Conservation (phyloP, 129 eudicot genomes). For the Gnaphalium uliginosum region DNA sequence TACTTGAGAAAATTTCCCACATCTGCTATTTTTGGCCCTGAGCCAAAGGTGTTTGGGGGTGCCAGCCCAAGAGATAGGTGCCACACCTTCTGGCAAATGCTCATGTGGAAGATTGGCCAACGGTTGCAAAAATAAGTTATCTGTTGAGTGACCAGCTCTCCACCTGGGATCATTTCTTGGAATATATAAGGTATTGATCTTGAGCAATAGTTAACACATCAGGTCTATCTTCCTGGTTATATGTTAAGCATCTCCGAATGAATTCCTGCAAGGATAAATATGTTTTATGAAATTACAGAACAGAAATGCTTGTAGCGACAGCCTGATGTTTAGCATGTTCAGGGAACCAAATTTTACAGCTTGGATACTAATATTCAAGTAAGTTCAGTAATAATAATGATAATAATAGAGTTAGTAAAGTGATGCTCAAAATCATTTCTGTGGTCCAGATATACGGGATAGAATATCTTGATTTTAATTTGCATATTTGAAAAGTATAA, state of each 20-base stretch:
- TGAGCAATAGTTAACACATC: constrained; percentile 83
- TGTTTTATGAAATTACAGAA: neutral
- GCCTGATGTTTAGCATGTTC: neutral
- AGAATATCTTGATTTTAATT: neutral
- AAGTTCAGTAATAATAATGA: no score
- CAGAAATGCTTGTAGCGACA: neutral
- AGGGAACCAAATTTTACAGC: neutral
- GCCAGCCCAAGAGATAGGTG: constrained; percentile 9
- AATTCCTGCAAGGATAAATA: constrained; percentile 62
- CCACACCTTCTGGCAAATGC: neutral
- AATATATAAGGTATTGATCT: constrained; percentile 77
- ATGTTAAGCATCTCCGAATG: constrained; percentile 80
- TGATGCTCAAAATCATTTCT: neutral
- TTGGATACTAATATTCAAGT: neutral
- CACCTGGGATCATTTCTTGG: constrained; percentile 55
- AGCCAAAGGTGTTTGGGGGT: constrained; percentile 10
- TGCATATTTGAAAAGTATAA: neutral
- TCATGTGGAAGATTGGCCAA: constrained; percentile 8
- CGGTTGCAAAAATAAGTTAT: constrained; percentile 2
- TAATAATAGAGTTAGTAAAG: neutral
- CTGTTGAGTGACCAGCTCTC: neutral
- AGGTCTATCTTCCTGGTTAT: constrained; percentile 91
- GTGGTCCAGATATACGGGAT: neutral
- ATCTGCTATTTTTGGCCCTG: constrained; percentile 10
- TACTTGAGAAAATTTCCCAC: constrained; percentile 18